These are phyloP conservation scores for Hyphopichia khmerensis DNA, from an alignment of 1,139 yeast species.

Conservation along the genomic window DNA sequence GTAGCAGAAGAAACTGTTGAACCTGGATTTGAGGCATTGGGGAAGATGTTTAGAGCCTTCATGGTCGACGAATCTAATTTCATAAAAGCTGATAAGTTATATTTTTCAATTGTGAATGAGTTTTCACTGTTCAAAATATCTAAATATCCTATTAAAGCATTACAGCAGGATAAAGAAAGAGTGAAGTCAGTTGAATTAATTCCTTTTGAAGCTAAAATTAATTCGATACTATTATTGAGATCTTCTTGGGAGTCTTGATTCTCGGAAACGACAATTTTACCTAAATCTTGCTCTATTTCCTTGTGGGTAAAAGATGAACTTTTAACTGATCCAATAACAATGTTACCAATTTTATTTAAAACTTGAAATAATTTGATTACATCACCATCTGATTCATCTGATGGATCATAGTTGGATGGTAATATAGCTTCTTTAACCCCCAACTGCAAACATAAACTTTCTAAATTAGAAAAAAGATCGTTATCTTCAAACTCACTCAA, in stretches of 20 bases:
- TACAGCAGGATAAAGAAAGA: conserved; percentile 48
- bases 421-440: conserved; percentile 85
- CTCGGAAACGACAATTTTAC: conserved; percentile 54
- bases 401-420: conserved; percentile 42
- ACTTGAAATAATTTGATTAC: conserved; percentile 56
- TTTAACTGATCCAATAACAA: conserved; percentile 64
- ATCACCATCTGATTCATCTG: conserved; percentile 33
- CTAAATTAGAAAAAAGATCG: conserved; percentile 82
- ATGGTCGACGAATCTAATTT: conserved; percentile 88
- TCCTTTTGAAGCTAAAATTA: conserved; percentile 64
- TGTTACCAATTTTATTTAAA: conserved; percentile 68
- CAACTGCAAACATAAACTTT: conserved; percentile 78
- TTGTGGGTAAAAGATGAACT: conserved; percentile 54
- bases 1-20: conserved; percentile 15
- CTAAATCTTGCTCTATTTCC: conserved; percentile 74
- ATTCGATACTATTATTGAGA: conserved; percentile 34
- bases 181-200: conserved; percentile 34
- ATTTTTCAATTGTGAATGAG: conserved; percentile 57
- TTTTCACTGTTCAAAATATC: conserved; percentile 45
- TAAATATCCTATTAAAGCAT: conserved; percentile 65
- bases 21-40: conserved; percentile 23
- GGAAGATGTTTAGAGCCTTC: conserved; percentile 83
- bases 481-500: conserved; percentile 82
- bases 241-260: conserved; percentile 18
- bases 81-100: conserved; percentile 77